Evolutionary conservation across 345 rosid species (phyloP), one percentile per base, ranked within the genome.

Genomic region (Salix exigua): DNA sequence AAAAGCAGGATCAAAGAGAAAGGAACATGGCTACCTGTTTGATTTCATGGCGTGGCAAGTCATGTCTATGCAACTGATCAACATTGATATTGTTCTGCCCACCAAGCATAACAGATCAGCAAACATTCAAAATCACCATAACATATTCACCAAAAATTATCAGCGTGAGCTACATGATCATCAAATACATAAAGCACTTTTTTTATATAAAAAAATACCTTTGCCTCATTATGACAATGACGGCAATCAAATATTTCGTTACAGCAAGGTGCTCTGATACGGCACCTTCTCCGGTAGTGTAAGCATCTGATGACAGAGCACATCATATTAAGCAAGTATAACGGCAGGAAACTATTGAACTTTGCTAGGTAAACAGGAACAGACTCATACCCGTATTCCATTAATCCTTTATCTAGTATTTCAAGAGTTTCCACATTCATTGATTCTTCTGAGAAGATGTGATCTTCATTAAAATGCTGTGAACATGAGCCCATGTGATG

Each of bases 251-350:
- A 92, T 23, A 89, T 79, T 83, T 90, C 93, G 55, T 83, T 83
- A 75, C 98, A 94, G 80, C 98, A 94, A 74, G 98, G 98, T 72
- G 97, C 94, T 87, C 87, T 88, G 73, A 94, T 85, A 75, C 79
- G 84, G 73, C 97, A 94, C 75, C 93, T 89, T 83, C 97, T 77
- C 40, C 79, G 85, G 81, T 91, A 94, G 77, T 92, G 96, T 4
- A 84, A 77, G 77, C 96, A 92, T 75, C 96, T 94, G 88, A 80
- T 81, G 77, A 66, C 66, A 75, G 71, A 74, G 7, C 61, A 40
- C 28, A 10, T n/a, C 13, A 26, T 35, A 11, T 66, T 25, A 60
- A 46, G 21, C 23, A 28, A 37, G 13, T 19, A 26, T 1, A 6
- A 37, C 40, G 28, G 13, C n/a, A 66, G 2, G 7, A 60, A 35